Evolutionary conservation across 495 filamentous ascomycete genomes (phyloP), one percentile per base, ranked within the genome.

Genomic region (Penicillium waksmanii): DNA sequence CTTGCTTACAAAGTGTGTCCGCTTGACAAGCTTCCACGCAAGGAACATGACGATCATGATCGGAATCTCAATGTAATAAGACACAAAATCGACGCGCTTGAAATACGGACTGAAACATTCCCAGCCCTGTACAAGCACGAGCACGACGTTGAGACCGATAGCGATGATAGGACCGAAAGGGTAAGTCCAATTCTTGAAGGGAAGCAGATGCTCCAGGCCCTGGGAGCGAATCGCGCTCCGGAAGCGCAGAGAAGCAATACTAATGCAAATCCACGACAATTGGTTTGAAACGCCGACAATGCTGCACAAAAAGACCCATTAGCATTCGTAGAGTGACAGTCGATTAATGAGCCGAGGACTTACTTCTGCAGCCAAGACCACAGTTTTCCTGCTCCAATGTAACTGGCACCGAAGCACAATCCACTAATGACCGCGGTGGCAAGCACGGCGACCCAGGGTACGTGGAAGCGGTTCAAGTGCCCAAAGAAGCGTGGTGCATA

Each of bases 251-350:
- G 83, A 86, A 5, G 84, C 80, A 44, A 87, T 66, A 19, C 81
- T 74, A 56, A 87, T 87, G 53, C 78, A 77, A 58, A 83, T 77
- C 85, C 85, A 87, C 36, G 82, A 82, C 5, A 87, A 69, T 67
- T 87, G 85, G 61, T 87, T 87, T 0, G 84, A 86, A 12, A 87
- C 85, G 12, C 84, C 84, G 43, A 87, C 84, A 53, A 87, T 78
- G 49, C 46, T 48, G 46, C 23, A 27, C 5, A 25, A 19, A 13
- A 27, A 13, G 9, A 19, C 7, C 10, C 66, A 78, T 64, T 12
- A 59, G 66, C 7, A 57, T 49, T 31, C 8, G 27, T 31, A 31
- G 27, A 31, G 27, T 49, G 6, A 12, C 9, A 33, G 15, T 40
- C 15, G 36, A 40, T 13, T n/a, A 15, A 23, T 31, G 13, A 35